Percentiles rank a stretch among this genome's conserved stretches.
These are phyloP conservation scores for Neodidymelliopsis sp. DNA, from an alignment of 2,329 filamentous ascomycete genomes.

Conservation along the genomic window DNA sequence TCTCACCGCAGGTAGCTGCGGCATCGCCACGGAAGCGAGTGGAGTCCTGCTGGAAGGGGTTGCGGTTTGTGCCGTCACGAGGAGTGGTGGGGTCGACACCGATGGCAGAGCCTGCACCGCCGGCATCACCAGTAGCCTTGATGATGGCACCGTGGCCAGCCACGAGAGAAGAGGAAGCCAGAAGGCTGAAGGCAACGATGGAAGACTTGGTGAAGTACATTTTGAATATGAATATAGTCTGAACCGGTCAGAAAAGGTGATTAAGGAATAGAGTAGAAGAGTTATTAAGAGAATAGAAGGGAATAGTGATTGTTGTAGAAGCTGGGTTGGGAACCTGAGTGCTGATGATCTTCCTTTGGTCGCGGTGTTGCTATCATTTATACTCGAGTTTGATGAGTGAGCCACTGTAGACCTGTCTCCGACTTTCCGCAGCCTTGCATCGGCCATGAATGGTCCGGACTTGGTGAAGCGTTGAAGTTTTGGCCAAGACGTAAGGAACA, in stretches of 20 bases:
- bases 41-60: slow-evolving; percentile 70
- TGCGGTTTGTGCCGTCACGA: slow-evolving; percentile 66
- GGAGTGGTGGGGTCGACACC: slow-evolving; percentile 66
- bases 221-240: slow-evolving; percentile 48
- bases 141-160: slow-evolving; percentile 69
- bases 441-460: slow-evolving; percentile 20
- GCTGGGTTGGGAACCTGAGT: slow-evolving; percentile 45
- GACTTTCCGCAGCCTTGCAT: slow-evolving; percentile 8
- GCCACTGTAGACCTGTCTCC: not conserved
- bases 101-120: slow-evolving; percentile 59
- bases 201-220: slow-evolving; percentile 54
- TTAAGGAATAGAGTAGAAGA: slow-evolving; percentile 32
- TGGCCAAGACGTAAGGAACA: slow-evolving; percentile 41
- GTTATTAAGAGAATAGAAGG: slow-evolving; percentile 38
- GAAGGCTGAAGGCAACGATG: slow-evolving; percentile 56
- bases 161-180: slow-evolving; percentile 63
- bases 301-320: slow-evolving; percentile 45
- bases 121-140: slow-evolving; percentile 64
- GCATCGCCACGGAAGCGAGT: slow-evolving; percentile 67
- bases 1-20: slow-evolving; percentile 65
- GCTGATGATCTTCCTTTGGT: slow-evolving; percentile 39
- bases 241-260: slow-evolving; percentile 47
- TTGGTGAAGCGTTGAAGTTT: slow-evolving; percentile 32
- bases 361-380: slow-evolving; percentile 34
- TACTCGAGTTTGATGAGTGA: slow-evolving; percentile 25